Evolutionary conservation across 116 monocot genomes (phyloP), one percentile per base, ranked within the genome.

Genomic region (Zostera marina): DNA sequence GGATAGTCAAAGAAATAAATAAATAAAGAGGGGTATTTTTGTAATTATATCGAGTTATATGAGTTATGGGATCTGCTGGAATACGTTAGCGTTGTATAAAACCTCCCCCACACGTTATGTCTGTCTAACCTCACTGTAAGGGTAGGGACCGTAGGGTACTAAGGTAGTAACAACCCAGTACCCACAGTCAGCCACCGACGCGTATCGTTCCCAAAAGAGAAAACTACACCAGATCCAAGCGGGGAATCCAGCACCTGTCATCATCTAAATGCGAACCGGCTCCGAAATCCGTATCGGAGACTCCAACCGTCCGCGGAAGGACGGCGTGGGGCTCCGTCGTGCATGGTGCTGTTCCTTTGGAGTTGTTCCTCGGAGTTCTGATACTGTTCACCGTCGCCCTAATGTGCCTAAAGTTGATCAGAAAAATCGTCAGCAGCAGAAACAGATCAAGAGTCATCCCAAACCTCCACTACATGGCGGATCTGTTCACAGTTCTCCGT

Each of bases 291-390:
- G 12, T 7, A 17, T 32, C 25, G 7, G 14, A 44, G 44, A 23
- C 60, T 19, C 60, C 56, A 11, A 32, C 58, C 61, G 49, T 13
- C 54, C 68, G 22, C 56, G 47, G 48, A 43, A 16, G 57, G 40
- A 64, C 56, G 25, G 48, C 41, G 53, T 59, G 3, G 58, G 56
- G 7, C 41, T 65, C 53, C 80, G 69, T 20, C 68, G 70, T 13
- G 70, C 78, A 49, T 90, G 84, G 84, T 90, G 90, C 81, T 90
- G 84, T 78, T 76, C 84, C 39, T 80, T 88, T 65, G 60, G 72
- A 8, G 76, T 61, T 47, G 66, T 52, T 14, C 81, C 78, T 2
- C 62, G 46, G 5, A 84, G 84, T 72, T 81, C 84, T 11, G 90
- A 90, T 43, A 55, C 16, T 53, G 73, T 69, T 59, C 45, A 20